Evolutionary conservation across 1,284 basidiomycete genomes (phyloP).

Genomic region (Hymenochaete sp.): DNA sequence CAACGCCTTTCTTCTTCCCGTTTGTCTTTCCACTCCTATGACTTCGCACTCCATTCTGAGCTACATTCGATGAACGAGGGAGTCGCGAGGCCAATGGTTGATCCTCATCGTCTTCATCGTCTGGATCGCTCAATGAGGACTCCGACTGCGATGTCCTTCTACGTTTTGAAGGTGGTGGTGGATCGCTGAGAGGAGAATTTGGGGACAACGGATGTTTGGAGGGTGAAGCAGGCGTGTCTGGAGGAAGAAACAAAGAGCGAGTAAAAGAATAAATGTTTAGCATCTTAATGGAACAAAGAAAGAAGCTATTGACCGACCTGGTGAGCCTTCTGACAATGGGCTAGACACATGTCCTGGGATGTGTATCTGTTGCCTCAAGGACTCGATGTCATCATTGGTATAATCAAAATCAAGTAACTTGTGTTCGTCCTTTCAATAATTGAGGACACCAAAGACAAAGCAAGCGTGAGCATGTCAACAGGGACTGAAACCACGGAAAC

Average conservation of each 20-base stretch:
- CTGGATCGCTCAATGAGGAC: slow-evolving; percentile 36
- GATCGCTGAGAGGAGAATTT: slow-evolving; percentile 50
- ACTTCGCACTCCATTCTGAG: slow-evolving; percentile 15
- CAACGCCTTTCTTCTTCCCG: slow-evolving; percentile 48
- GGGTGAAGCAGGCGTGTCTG: slow-evolving; percentile 26
- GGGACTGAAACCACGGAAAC: slow-evolving; percentile 12
- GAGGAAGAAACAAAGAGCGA: background rate
- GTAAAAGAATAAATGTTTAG: background rate
- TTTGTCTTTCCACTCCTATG: slow-evolving; percentile 36
- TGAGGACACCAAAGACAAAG: slow-evolving; percentile 6
- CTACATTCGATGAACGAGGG: slow-evolving; percentile 20
- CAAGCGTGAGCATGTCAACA: slow-evolving; percentile 1
- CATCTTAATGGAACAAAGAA: slow-evolving; percentile 1
- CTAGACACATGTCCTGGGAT: slow-evolving; percentile 40
- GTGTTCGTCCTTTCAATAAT: slow-evolving; percentile 53
- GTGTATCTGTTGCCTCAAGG: slow-evolving; percentile 67
- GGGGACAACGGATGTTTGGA: slow-evolving; percentile 40
- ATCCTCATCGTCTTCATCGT: slow-evolving; percentile 46
- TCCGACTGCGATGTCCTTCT: slow-evolving; percentile 32
- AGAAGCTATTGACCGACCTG: slow-evolving; percentile 24
- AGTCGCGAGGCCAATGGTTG: slow-evolving; percentile 52
- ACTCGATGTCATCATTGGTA: slow-evolving; percentile 57
- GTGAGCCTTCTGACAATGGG: slow-evolving; percentile 22
- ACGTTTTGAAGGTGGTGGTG: slow-evolving; percentile 41
- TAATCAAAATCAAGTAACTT: slow-evolving; percentile 74